Conservation (phyloP, 805 yeast species). For the Kuraishia hungarica region DNA sequence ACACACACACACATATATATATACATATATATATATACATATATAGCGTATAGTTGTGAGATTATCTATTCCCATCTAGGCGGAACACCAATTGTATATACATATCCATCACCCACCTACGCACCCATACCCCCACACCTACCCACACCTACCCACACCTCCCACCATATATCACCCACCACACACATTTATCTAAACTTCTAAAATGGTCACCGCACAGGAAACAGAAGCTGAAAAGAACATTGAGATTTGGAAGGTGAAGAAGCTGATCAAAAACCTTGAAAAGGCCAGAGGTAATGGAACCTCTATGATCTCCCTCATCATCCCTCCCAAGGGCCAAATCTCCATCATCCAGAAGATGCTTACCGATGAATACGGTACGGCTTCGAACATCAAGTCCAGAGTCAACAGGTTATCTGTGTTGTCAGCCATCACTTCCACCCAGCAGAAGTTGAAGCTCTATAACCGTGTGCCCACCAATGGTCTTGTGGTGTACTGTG, state of each 20-base stretch:
- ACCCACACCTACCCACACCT: too few relatives aligned
- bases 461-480: constrained; percentile 87
- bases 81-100: too few relatives aligned
- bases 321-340: constrained; percentile 94
- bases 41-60: too few relatives aligned
- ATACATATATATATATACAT: too few relatives aligned
- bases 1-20: too few relatives aligned
- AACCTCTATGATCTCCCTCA: constrained; percentile 95
- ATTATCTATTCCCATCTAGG: too few relatives aligned
- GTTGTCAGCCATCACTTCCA: constrained; percentile 92
- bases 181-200: neutral
- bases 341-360: constrained; percentile 79
- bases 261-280: constrained; percentile 81
- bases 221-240: constrained; percentile 87
- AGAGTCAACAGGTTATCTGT: constrained; percentile 96
- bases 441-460: constrained; percentile 91
- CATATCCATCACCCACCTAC: too few relatives aligned
- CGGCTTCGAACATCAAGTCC: constrained; percentile 96
- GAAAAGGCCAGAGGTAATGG: constrained; percentile 97
- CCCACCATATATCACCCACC: too few relatives aligned
- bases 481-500: constrained; percentile 95
- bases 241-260: constrained; percentile 98
- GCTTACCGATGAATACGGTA: constrained; percentile 97
- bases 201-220: constrained; percentile 24
- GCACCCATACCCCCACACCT: too few relatives aligned